phyloP scores from a whole-genome alignment of 257 asterid species.

The Nicotiana sylvestris region DNA sequence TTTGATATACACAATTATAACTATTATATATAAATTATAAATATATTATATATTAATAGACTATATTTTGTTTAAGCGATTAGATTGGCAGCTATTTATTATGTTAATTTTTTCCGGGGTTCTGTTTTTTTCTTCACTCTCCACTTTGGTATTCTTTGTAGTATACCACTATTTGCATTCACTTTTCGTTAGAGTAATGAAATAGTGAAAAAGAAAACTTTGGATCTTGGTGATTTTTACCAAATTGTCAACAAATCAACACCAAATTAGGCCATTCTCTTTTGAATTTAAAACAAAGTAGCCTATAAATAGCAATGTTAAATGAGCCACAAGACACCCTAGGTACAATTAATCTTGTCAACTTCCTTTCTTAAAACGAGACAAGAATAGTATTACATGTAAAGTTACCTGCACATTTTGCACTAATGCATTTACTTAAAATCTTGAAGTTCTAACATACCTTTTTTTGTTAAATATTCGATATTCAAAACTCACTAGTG shows the following conservation, averaged over 20 bases:
- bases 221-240: not conserved
- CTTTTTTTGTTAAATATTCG: not conserved
- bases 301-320: not conserved
- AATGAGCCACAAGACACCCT: not conserved
- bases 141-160: too few species aligned
- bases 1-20: too few species aligned
- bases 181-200: not conserved
- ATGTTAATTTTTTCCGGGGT: too few species aligned
- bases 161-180: not conserved
- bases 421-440: not conserved
- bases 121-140: too few species aligned
- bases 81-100: too few species aligned
- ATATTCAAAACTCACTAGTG: not conserved
- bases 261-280: not conserved
- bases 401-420: not conserved
- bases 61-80: too few species aligned
- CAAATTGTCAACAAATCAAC: slow-evolving; percentile 2
- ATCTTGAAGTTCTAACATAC: not conserved
- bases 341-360: not conserved
- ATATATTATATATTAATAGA: too few species aligned
- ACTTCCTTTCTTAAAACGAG: not conserved
- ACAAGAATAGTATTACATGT: not conserved
- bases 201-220: not conserved
- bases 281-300: slow-evolving; percentile 4
- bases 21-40: too few species aligned